Conservation (phyloP, 495 filamentous ascomycete species). For the Penicillium malachiteum region DNA sequence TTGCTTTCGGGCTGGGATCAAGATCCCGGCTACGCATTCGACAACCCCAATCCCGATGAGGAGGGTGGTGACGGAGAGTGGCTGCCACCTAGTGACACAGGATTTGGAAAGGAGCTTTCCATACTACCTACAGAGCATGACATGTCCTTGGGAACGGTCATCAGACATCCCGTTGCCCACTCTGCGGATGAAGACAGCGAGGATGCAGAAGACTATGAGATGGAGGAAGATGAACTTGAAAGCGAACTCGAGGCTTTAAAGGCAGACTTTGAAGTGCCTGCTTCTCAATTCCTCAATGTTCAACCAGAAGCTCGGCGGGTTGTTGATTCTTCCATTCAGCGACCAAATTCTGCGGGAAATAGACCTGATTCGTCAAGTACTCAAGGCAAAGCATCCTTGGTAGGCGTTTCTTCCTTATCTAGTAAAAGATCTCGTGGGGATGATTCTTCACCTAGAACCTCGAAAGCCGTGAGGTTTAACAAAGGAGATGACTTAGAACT, state of each 20-base stretch:
- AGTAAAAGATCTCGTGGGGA: conserved; percentile 25
- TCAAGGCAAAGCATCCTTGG: conserved; percentile 13
- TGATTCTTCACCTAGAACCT: conserved; percentile 25
- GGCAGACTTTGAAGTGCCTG: conserved; percentile 38
- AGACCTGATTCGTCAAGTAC: conserved; percentile 21
- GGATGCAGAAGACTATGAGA: conserved; percentile 30
- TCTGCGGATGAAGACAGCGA: conserved; percentile 37
- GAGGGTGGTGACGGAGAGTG: conserved; percentile 42
- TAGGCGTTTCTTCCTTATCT: conserved; percentile 26
- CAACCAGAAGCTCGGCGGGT: conserved; percentile 12
- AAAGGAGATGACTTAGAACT: conserved; percentile 9
- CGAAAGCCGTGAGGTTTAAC: conserved; percentile 39
- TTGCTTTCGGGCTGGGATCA: conserved; percentile 35
- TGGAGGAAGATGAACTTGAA: conserved; percentile 40
- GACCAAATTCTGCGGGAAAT: conserved; percentile 18
- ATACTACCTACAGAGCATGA: conserved; percentile 29
- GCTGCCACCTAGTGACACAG: conserved; percentile 25
- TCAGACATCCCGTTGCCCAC: conserved; percentile 36
- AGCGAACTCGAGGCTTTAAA: conserved; percentile 46
- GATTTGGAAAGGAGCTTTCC: conserved; percentile 28
- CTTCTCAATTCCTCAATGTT: conserved; percentile 23
- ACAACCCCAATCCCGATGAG: conserved; percentile 10
- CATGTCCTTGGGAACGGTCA: conserved; percentile 42
- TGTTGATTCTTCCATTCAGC: conserved; percentile 12
- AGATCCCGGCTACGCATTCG: conserved; percentile 8